phyloP scores from a whole-genome alignment of 179 eudicot genomes.

The Carnegiea gigantea region DNA sequence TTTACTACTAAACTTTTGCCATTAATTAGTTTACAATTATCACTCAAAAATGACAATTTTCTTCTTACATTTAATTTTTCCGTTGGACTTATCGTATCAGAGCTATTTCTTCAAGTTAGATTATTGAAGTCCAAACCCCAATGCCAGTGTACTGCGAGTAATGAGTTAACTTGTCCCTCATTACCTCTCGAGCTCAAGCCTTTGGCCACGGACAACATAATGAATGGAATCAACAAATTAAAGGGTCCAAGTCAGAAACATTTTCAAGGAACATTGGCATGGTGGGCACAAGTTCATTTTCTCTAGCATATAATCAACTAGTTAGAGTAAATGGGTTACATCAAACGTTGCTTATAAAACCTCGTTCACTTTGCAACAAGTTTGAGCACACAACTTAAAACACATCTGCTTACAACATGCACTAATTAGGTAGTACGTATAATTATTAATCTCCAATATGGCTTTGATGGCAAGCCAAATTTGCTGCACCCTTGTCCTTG shows the following conservation, averaged over 20 bases:
- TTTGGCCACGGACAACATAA: constrained; percentile 6
- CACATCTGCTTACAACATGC: not conserved
- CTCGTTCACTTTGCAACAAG: constrained; percentile 8
- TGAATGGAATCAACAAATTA: constrained; percentile 16
- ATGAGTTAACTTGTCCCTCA: constrained; percentile 20
- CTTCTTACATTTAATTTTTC: not conserved
- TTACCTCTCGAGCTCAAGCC: not conserved
- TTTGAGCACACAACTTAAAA: constrained; percentile 9
- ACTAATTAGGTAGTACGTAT: not conserved
- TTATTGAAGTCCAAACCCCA: too few relatives aligned
- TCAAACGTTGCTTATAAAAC: constrained; percentile 34
- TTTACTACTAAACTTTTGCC: not conserved
- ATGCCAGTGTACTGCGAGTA: not conserved
- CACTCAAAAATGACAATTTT: constrained; percentile 3
- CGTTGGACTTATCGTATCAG: too few relatives aligned
- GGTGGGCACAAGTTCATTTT: constrained; percentile 3
- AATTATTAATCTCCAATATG: constrained; percentile 10
- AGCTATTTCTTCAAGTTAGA: too few relatives aligned
- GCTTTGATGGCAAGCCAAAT: constrained; percentile 11
- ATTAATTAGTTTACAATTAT: not conserved
- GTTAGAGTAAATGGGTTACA: constrained; percentile 15
- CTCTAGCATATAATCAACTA: not conserved
- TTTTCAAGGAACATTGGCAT: constrained; percentile 32
- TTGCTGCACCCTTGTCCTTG: constrained; percentile 19
- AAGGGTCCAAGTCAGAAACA: constrained; percentile 36